Conservation (phyloP, 441 rosid species). For the Mallotus japonicus region DNA sequence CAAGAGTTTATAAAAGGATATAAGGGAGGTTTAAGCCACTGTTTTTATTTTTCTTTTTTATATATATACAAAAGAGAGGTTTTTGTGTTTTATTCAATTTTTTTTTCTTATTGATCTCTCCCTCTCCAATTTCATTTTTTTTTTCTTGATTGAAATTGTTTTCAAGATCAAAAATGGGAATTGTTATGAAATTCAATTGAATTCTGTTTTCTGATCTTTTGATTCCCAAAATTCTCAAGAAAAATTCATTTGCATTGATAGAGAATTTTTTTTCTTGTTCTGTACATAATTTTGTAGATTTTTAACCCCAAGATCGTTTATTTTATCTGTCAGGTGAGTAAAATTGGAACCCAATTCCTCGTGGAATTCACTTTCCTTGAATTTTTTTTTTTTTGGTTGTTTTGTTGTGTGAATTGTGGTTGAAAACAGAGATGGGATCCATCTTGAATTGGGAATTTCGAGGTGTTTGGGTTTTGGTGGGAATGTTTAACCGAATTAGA, state of each 20-base stretch:
- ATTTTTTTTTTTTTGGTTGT: background rate
- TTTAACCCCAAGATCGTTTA: constrained; percentile 29
- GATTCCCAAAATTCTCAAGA: constrained; percentile 12
- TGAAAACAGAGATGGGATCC: constrained; percentile 17
- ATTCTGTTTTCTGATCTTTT: constrained; percentile 1
- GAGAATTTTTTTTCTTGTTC: constrained; percentile 11
- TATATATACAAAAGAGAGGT: background rate
- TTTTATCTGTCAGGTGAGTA: constrained; percentile 25
- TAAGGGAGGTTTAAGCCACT: constrained; percentile 57
- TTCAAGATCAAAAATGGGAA: constrained; percentile 1
- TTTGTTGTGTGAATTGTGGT: constrained; percentile 11
- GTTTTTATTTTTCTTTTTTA: constrained; percentile 26
- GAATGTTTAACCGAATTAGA: too few relatives aligned
- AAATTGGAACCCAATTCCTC: background rate
- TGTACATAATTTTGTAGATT: constrained; percentile 28
- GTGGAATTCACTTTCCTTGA: constrained; percentile 1
- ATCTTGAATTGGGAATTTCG: background rate
- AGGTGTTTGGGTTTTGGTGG: constrained; percentile 2
- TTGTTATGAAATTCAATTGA: background rate
- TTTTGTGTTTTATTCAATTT: too few relatives aligned
- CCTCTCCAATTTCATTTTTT: too few relatives aligned
- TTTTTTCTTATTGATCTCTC: too few relatives aligned
- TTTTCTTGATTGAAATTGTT: too few relatives aligned
- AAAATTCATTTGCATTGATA: background rate
- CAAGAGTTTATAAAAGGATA: constrained; percentile 25